Evolutionary conservation across 805 yeast species (phyloP).

Genomic region (Starmera amethionina): DNA sequence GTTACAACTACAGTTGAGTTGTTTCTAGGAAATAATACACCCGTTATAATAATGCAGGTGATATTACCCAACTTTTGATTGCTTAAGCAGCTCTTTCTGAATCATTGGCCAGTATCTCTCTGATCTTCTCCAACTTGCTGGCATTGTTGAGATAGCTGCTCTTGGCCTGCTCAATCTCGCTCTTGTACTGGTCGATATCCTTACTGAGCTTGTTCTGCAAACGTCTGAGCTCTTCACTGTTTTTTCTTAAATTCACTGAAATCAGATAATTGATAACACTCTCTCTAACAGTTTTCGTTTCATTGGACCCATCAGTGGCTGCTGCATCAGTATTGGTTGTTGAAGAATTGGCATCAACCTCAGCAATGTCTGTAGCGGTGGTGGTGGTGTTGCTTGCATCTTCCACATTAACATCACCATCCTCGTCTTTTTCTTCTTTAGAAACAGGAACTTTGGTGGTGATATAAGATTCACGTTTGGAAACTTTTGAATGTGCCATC

Average conservation of each 20-base stretch:
- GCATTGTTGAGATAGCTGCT: slow-evolving; percentile 2
- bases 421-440: neutral
- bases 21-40: too few species aligned
- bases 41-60: too few species aligned
- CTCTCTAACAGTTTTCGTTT: too few species aligned
- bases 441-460: neutral
- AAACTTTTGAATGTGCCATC: neutral
- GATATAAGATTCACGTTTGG: neutral
- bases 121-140: slow-evolving; percentile 3
- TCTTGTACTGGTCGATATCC: slow-evolving; percentile 1
- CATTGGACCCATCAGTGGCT: too few species aligned
- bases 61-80: too few species aligned
- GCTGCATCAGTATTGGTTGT: too few species aligned
- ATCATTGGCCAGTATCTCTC: slow-evolving; percentile 30
- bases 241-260: neutral
- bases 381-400: neutral
- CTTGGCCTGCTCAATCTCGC: slow-evolving; percentile 4
- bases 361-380: too few species aligned
- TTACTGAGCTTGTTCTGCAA: neutral
- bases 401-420: neutral
- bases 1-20: too few species aligned
- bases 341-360: too few species aligned
- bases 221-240: slow-evolving; percentile 1
- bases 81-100: slow-evolving; percentile 17
- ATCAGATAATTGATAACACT: too few species aligned